These are phyloP conservation scores for Fusarium verticillioides DNA, from an alignment of 2,329 filamentous ascomycete genomes.

Conservation along the genomic window DNA sequence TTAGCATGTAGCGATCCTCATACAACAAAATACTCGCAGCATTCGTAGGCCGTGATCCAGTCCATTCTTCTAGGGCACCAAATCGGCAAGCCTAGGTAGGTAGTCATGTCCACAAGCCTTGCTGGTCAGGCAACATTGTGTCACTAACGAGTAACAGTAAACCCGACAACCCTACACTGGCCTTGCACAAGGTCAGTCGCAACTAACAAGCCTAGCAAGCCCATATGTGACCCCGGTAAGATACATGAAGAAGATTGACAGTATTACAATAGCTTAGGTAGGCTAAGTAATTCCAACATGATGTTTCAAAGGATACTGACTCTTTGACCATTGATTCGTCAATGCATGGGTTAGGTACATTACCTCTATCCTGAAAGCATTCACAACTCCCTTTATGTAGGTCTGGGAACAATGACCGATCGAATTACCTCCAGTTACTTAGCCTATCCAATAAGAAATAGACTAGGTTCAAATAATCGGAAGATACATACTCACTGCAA, in stretches of 20 bases:
- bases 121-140: too few relatives aligned
- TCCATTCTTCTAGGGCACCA: neutral
- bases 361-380: neutral
- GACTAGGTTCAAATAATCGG: too few relatives aligned
- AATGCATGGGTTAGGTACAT: neutral
- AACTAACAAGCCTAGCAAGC: too few relatives aligned
- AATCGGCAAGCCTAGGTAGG: neutral
- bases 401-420: neutral
- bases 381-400: neutral
- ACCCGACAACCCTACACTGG: too few relatives aligned
- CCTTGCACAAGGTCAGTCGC: too few relatives aligned
- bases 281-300: neutral
- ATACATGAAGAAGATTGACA: neutral
- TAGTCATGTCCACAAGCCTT: too few relatives aligned
- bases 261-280: neutral
- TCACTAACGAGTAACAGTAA: too few relatives aligned
- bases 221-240: too few relatives aligned
- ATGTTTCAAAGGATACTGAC: neutral
- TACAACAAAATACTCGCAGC: rapidly evolving
- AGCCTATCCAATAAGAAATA: too few relatives aligned
- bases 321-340: neutral
- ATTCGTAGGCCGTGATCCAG: neutral
- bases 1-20: neutral
- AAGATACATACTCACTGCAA: too few relatives aligned
- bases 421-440: neutral